Evolutionary conservation across 345 rosid genomes (phyloP).

Genomic region (Sisymbrium altissimum): DNA sequence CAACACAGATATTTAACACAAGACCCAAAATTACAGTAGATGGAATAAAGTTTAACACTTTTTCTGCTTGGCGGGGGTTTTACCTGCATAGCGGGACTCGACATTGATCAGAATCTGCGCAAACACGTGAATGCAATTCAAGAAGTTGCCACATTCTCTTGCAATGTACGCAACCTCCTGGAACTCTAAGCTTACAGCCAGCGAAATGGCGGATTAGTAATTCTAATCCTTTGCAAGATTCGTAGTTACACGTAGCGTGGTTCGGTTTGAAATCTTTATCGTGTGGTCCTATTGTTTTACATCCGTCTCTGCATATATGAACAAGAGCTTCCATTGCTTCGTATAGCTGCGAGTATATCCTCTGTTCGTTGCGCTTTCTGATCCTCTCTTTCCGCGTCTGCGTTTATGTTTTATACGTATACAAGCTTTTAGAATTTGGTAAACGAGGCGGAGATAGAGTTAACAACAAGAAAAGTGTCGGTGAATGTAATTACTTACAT

Average conservation of each 20-base stretch:
- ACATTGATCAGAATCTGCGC: conserved; percentile 55
- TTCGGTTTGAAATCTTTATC: conserved; percentile 58
- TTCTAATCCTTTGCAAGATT: conserved; percentile 83
- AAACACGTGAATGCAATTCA: conserved; percentile 80
- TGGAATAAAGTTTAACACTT: neutral
- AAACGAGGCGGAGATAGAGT: neutral
- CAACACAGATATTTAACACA: neutral
- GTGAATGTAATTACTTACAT: conserved; percentile 37
- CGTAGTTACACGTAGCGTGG: conserved; percentile 54
- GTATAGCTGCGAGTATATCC: conserved; percentile 63
- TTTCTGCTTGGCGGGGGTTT: neutral
- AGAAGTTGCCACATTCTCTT: conserved; percentile 95
- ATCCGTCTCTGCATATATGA: conserved; percentile 90
- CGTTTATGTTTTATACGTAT: neutral
- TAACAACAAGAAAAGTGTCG: neutral
- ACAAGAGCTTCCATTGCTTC: conserved; percentile 96
- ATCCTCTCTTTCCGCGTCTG: conserved; percentile 56
- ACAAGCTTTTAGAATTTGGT: neutral
- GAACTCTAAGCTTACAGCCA: conserved; percentile 64
- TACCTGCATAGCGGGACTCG: conserved; percentile 91
- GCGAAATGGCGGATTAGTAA: conserved; percentile 78
- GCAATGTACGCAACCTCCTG: conserved; percentile 83
- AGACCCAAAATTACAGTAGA: neutral
- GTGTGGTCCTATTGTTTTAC: conserved; percentile 83
- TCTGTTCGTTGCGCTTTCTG: conserved; percentile 49